Evolutionary conservation across 1,284 basidiomycete genomes (phyloP), one percentile per base, ranked within the genome.

Genomic region (Naganishia cerealis): DNA sequence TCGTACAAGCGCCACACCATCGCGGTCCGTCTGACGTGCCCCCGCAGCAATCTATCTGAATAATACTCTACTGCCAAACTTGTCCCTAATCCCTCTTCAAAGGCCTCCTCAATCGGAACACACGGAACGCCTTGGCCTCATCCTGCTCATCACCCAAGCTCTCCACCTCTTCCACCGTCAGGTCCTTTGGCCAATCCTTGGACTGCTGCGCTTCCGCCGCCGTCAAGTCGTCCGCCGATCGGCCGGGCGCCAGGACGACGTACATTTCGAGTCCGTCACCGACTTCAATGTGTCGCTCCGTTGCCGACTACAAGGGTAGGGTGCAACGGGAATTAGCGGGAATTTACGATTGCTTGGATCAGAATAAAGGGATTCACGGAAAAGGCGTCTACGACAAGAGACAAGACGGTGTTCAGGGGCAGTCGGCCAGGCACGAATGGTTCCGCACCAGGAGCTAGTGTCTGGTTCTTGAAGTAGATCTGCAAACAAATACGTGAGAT

Each of bases 401-500:
- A 83, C 63, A 95, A 83, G 3, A 96, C 92, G 33, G 87, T 88
- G 26, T 84, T 80, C 70, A 97, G 83, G 16, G 92, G 89, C 56
- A 96, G 83, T 81, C 94, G 90, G 46, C 84, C 83, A 55, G 92
- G 91, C 77, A 91, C 88, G 61, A 76, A 75, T 15, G 78, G 76
- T 61, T 86, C 81, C 54, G 85, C 85, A 56, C 88, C 65, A 83
- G 84, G 72, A 86, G 86, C 72, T 87, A 84, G 71, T 80, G 76
- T 75, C 81, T 95, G 93, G 80, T 97, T 97, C 86, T 91, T 92
- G 84, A 93, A 94, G 85, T 95, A 94, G 76, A 96, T 92, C 93
- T 96, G 67, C 16, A 75, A 76, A 13, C n/a, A 40, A 81, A 83
- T 82, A 78, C 73, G 68, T 56, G 2, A 50, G 73, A 67, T 29